Base-by-base conservation (phyloP, 805 yeast species). In the Metschnikowia santaceciliae region DNA sequence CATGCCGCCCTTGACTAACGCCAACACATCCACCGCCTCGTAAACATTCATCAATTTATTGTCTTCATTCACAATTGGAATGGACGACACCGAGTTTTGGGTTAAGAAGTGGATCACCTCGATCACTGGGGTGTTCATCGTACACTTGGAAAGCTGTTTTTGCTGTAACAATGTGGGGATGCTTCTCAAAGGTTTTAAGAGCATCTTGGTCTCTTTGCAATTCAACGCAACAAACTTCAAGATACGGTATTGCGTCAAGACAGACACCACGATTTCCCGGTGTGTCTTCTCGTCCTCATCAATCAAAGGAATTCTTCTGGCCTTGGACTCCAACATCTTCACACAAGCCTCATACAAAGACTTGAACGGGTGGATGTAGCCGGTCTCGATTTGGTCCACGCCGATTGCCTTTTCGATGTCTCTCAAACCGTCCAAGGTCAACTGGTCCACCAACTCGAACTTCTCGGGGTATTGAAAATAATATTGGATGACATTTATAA, bases 181-280 rank as follows among this genome's bases (percentile, higher is more conserved):
- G 50, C 85, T 86, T 53, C 78, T 76, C 51, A 94, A 75, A 3
- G 96, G 95, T 59, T 84, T 82, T 59, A 84, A 73, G 50, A 94
- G 74, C 77, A 84, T 87, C 60, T 87, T 83, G 3, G 96, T 90
- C 67, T 94, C 98, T 66, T 90, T 90, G 72, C 99, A 94, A 69
- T 94, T 94, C 68, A 92, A 80, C 2, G 97, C 91, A 32, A 94
- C 97, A 65, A 94, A 94, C 70, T 95, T 92, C 62, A 94, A 76
- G 50, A 94, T 94, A 65, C 99, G 83, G 70, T 94, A 94, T 73
- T 94, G 99, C 1, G 99, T 94, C 63, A 94, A 77, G 47, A 94
- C 99, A 50, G 90, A 82, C 6, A 94, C 97, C 15, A 94, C 97
- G 62, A 94, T 90, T 67, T 94, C 98, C 61, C 97, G 77, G 62